phyloP scores from a whole-genome alignment of 331 rosid genomes.

The Acacia pycnantha region DNA sequence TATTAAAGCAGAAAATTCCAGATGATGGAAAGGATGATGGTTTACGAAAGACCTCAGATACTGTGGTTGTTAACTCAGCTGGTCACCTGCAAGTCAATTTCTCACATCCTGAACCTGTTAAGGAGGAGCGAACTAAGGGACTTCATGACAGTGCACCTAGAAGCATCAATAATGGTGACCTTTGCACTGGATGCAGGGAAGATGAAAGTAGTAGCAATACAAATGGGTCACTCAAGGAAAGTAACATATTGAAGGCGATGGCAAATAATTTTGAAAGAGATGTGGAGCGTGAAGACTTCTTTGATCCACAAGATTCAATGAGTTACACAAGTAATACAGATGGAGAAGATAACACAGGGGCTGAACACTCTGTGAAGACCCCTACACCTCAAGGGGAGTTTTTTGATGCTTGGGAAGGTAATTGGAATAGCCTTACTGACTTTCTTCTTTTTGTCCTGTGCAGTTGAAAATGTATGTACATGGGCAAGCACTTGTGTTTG shows the following conservation, averaged over 20 bases:
- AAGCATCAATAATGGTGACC: conserved; percentile 33
- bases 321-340: conserved; percentile 73
- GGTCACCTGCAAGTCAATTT: conserved; percentile 44
- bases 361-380: conserved; percentile 44
- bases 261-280: conserved; percentile 46
- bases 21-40: conserved; percentile 35
- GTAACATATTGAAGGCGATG: conserved; percentile 27
- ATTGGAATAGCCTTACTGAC: conserved; percentile 13
- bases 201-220: conserved; percentile 34
- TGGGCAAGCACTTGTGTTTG: conserved; percentile 6
- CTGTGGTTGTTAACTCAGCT: conserved; percentile 38
- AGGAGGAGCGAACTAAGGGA: conserved; percentile 42
- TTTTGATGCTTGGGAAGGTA: conserved; percentile 98
- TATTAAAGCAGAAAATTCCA: conserved; percentile 28
- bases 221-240: conserved; percentile 34
- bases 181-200: conserved; percentile 34
- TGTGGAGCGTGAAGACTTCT: conserved; percentile 67
- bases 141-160: conserved; percentile 31
- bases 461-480: conserved; percentile 11
- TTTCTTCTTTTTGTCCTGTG: neutral
- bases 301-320: conserved; percentile 75
- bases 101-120: conserved; percentile 33
- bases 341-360: conserved; percentile 65
- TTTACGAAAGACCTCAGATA: conserved; percentile 28
- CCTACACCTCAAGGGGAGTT: conserved; percentile 57